A percentile compares a stretch with the other conserved stretches of the same genome.
These are phyloP conservation scores for Coemansia sp. DNA, from an alignment of 192 early-diverging fungal species.

Conservation along the genomic window DNA sequence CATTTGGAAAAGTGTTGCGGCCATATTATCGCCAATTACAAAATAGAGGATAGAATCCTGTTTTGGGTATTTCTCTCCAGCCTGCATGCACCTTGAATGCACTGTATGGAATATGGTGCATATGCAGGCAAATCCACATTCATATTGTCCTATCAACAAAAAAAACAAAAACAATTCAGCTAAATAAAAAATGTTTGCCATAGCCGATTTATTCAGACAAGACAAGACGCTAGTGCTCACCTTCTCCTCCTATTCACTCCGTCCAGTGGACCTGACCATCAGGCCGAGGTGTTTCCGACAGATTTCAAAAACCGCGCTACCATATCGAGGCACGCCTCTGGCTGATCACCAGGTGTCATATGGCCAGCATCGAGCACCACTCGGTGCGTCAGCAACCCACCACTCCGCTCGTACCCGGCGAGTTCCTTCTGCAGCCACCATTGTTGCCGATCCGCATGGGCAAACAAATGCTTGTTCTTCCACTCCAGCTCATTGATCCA, in stretches of 20 bases:
- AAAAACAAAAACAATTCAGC: too few relatives aligned
- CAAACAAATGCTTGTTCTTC: slow-evolving; percentile 52
- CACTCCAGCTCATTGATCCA: slow-evolving; percentile 69
- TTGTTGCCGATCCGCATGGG: slow-evolving; percentile 54
- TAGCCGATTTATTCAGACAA: too few relatives aligned
- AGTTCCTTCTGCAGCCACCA: slow-evolving; percentile 45
- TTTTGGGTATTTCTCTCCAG: too few relatives aligned
- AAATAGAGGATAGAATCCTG: too few relatives aligned
- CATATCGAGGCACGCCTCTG: slow-evolving; percentile 44
- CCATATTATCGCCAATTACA: neutral
- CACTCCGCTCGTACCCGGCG: slow-evolving; percentile 63
- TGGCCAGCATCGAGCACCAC: slow-evolving; percentile 73
- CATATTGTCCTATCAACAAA: too few relatives aligned
- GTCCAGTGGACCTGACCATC: too few relatives aligned
- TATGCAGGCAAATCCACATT: too few relatives aligned
- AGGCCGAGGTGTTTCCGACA: neutral
- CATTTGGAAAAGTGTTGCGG: neutral
- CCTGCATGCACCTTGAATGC: too few relatives aligned
- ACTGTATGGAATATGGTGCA: too few relatives aligned
- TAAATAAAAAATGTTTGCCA: too few relatives aligned
- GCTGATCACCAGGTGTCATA: slow-evolving; percentile 70
- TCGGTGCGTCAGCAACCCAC: slow-evolving; percentile 57
- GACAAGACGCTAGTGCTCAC: too few relatives aligned
- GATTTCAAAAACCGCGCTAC: slow-evolving; percentile 30
- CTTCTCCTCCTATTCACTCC: too few relatives aligned